Evolutionary conservation across 1,284 basidiomycete genomes (phyloP), one percentile per base, ranked within the genome.

Genomic region (Rhodotorula glutinis): DNA sequence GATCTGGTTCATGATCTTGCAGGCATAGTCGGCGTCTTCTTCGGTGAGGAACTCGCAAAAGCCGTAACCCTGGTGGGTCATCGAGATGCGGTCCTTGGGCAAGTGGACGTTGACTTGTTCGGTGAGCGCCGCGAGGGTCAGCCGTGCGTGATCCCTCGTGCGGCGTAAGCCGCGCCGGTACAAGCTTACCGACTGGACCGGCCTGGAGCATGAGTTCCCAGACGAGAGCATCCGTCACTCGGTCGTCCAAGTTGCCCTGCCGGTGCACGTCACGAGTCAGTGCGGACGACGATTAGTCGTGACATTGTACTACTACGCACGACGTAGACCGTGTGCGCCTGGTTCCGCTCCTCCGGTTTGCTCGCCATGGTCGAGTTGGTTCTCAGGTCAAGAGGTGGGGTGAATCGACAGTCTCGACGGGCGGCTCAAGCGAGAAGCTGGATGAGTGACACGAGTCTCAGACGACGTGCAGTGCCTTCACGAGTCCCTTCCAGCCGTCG

Each of bases 1-100:
- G 79, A 98, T 97, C 82, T 98, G 95, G 79, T 98, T 98, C 93
- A 98, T 95, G 76, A 98, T 97, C 83, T 96, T 96, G 84, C 92
- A 96, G 69, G 93, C 95, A 79, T 98, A 98, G 81, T 98, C 94
- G 74, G 95, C 93, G 81, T 98, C 96, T 78, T 93, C 91, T 81
- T 98, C 94, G 49, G 92, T 93, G 79, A 94, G 83, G 80, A 98
- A 98, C 82, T 98, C 95, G 84, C 95, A 97, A 81, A 98, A 98
- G 57, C 94, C 95, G 80, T 97, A 98, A 59, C 95, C 94, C 81
- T 98, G 96, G 79, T 98, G 95, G 4, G 90, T 84, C 88, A 94
- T 94, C 17, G 93, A 96, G 71, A 98, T 92, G 74, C 95, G 88
- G 81, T 98, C 96, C 80, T 98, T 98, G n/a, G 95, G 95, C n/a